Conservation (phyloP, 352 stramenopile genomes). For the Elongisporangium anandrum region DNA sequence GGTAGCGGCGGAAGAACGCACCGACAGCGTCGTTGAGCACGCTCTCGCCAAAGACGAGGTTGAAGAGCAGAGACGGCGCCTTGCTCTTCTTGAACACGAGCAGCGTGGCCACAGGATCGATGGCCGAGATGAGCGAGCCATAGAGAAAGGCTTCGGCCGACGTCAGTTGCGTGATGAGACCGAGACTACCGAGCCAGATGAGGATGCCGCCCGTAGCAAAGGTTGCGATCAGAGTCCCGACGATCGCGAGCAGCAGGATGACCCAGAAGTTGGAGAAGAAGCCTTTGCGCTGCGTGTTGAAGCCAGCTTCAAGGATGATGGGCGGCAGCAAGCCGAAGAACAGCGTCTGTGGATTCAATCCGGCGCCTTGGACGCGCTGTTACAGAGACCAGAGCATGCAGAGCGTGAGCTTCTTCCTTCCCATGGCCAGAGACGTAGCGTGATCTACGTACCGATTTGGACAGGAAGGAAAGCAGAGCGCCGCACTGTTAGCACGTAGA, state of each 20-base stretch:
- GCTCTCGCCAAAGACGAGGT: slow-evolving; percentile 85
- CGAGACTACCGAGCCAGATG: slow-evolving; percentile 31
- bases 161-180: slow-evolving; percentile 33
- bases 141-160: slow-evolving; percentile 71
- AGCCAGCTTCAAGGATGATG: slow-evolving; percentile 63
- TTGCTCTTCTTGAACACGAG: slow-evolving; percentile 64
- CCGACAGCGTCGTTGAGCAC: slow-evolving; percentile 79
- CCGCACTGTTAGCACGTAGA: slow-evolving; percentile 15
- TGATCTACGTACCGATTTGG: slow-evolving; percentile 10
- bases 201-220: slow-evolving; percentile 39
- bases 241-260: slow-evolving; percentile 38
- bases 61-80: slow-evolving; percentile 64
- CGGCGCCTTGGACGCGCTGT: slow-evolving; percentile 20
- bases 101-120: slow-evolving; percentile 82
- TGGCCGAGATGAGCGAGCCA: slow-evolving; percentile 72
- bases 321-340: slow-evolving; percentile 58
- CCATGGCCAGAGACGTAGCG: neutral
- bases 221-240: slow-evolving; percentile 47
- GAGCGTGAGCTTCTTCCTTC: neutral
- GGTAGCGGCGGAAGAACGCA: neutral
- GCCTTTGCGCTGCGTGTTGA: slow-evolving; percentile 59
- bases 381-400: neutral
- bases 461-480: slow-evolving; percentile 20
- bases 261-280: slow-evolving; percentile 46
- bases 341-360: slow-evolving; percentile 41